phyloP scores from a whole-genome alignment of 495 filamentous ascomycete species.

The Penicilliopsis zonata region DNA sequence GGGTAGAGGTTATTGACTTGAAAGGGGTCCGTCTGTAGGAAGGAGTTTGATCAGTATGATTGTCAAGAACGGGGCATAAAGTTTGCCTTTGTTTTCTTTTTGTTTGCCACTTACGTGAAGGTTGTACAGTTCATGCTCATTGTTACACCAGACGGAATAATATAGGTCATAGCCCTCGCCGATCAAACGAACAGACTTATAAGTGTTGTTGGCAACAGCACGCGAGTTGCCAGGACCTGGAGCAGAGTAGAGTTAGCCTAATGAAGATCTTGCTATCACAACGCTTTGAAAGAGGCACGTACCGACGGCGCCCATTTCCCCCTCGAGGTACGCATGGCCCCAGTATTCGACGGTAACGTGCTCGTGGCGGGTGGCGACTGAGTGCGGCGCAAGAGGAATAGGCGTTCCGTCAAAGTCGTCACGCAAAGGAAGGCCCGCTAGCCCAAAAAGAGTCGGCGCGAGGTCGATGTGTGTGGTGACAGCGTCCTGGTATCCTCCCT shows the following conservation, averaged over 20 bases:
- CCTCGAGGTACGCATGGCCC: slow-evolving; percentile 42
- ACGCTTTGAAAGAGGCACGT: slow-evolving; percentile 1
- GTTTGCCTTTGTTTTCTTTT: no score
- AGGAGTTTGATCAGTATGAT: slow-evolving; percentile 1
- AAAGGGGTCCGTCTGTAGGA: slow-evolving; percentile 41
- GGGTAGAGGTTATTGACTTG: slow-evolving; percentile 48
- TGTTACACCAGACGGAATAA: slow-evolving; percentile 56
- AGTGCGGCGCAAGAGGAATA: slow-evolving; percentile 31
- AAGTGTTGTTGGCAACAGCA: slow-evolving; percentile 42
- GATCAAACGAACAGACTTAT: slow-evolving; percentile 49
- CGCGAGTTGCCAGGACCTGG: slow-evolving; percentile 13
- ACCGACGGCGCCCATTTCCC: slow-evolving; percentile 22
- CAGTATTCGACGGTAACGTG: slow-evolving; percentile 58
- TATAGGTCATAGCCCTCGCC: slow-evolving; percentile 43
- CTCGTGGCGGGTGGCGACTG: slow-evolving; percentile 38
- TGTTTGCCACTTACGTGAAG: slow-evolving; percentile 25
- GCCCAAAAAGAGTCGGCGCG: slow-evolving; percentile 49
- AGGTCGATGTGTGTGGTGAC: slow-evolving; percentile 61
- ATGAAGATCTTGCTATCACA: neutral
- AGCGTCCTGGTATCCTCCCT: slow-evolving; percentile 30
- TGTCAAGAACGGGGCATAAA: no score
- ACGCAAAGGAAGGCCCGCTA: slow-evolving; percentile 33
- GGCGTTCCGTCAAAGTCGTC: slow-evolving; percentile 49
- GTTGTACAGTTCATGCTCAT: slow-evolving; percentile 55
- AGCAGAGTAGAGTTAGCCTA: no score